Percentiles rank a stretch among this genome's conserved stretches.
Evolutionary conservation across 2,329 filamentous ascomycete species (phyloP).

Genomic region (Blumeria graminis): DNA sequence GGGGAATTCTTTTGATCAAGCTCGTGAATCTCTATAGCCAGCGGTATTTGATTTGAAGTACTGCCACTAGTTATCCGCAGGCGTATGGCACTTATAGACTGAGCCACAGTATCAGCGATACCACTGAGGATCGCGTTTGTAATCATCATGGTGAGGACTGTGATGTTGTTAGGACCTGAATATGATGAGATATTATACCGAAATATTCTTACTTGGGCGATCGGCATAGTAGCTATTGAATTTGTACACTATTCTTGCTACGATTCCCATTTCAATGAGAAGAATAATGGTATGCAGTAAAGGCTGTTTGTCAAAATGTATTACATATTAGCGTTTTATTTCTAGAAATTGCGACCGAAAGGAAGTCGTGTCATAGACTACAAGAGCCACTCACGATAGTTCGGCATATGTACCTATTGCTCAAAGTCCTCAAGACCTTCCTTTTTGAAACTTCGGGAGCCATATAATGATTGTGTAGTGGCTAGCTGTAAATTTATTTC

Average conservation of each 20-base stretch:
- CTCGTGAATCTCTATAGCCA: slow-evolving; percentile 75
- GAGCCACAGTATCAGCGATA: slow-evolving; percentile 87
- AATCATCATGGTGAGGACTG: slow-evolving; percentile 95
- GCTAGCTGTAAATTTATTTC: too few relatives aligned
- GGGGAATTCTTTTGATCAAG: slow-evolving; percentile 58
- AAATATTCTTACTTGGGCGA: slow-evolving; percentile 40
- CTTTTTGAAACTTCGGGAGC: too few relatives aligned
- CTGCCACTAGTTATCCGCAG: slow-evolving; percentile 36
- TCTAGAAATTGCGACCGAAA: neutral
- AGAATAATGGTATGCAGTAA: slow-evolving; percentile 68
- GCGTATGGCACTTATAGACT: slow-evolving; percentile 59
- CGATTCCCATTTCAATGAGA: slow-evolving; percentile 67
- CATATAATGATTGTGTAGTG: too few relatives aligned
- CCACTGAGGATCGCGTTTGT: slow-evolving; percentile 91
- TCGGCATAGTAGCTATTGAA: slow-evolving; percentile 91
- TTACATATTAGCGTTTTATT: neutral
- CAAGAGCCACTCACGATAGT: too few relatives aligned
- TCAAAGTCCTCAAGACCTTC: too few relatives aligned
- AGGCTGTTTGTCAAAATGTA: slow-evolving; percentile 31
- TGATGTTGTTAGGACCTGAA: slow-evolving; percentile 2
- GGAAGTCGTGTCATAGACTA: too few relatives aligned
- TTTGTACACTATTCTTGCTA: slow-evolving; percentile 57
- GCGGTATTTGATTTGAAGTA: slow-evolving; percentile 34
- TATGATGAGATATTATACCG: neutral
- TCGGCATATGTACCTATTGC: too few relatives aligned